Evolutionary conservation across 2,329 filamentous ascomycete species (phyloP).

Genomic region (Pseudogymnoascus sp.): DNA sequence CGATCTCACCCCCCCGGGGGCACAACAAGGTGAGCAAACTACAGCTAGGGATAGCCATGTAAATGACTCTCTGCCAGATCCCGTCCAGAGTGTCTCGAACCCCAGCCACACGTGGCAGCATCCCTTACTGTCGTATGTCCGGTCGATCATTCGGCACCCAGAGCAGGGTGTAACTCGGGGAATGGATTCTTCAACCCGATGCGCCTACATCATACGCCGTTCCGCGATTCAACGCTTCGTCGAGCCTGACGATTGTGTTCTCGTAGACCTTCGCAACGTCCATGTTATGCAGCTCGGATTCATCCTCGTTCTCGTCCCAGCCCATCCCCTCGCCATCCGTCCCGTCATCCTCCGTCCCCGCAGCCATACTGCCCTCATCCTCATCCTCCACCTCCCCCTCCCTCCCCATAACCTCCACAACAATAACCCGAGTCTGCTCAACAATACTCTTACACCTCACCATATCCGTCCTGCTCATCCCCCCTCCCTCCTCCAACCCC

Average conservation of each 20-base stretch:
- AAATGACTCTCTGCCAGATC: conserved; percentile 3
- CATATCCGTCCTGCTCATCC: conserved; percentile 74
- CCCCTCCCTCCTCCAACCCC: conserved; percentile 58
- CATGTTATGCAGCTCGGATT: conserved; percentile 55
- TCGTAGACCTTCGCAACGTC: conserved; percentile 73
- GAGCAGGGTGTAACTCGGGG: background rate
- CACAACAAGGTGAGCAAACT: background rate
- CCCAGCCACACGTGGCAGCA: background rate
- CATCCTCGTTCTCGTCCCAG: conserved; percentile 37
- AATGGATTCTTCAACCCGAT: background rate
- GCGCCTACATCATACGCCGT: conserved; percentile 13
- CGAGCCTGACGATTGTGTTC: conserved; percentile 66
- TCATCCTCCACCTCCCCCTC: conserved; percentile 40
- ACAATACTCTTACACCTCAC: conserved; percentile 77
- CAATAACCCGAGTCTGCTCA: conserved; percentile 63
- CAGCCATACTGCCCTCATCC: conserved; percentile 17
- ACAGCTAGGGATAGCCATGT: background rate
- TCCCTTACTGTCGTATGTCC: background rate
- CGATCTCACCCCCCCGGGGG: background rate
- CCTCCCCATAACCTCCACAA: conserved; percentile 60
- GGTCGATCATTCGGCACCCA: background rate
- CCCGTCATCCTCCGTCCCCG: conserved; percentile 19
- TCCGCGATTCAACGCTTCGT: conserved; percentile 49
- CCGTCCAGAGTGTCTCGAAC: background rate
- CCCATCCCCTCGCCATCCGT: conserved; percentile 25